phyloP scores from a whole-genome alignment of 2,329 filamentous ascomycete genomes.

The Onygenales sp. region DNA sequence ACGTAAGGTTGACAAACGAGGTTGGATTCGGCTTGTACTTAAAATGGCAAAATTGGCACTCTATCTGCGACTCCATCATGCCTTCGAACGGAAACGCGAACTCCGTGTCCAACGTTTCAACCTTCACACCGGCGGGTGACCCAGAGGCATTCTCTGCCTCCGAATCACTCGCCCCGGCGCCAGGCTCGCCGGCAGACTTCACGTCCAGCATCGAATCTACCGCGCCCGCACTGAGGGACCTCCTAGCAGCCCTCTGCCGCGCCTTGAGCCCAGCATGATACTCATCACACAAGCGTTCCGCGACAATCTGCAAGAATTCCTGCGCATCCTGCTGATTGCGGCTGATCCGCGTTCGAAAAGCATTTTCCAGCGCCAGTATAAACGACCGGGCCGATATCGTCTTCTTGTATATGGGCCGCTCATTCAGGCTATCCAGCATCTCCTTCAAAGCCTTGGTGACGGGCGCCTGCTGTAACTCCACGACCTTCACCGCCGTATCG shows the following conservation, averaged over 20 bases:
- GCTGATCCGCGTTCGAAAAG: conserved; percentile 84
- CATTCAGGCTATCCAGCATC: conserved; percentile 84
- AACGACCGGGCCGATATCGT: conserved; percentile 83
- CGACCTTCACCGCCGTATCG: conserved; percentile 38
- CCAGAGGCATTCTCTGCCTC: conserved; percentile 20
- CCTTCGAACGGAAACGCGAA: conserved; percentile 78
- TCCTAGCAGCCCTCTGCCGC: conserved; percentile 35
- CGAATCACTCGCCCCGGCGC: conserved; percentile 23
- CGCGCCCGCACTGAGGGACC: neutral
- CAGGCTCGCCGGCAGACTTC: conserved; percentile 9
- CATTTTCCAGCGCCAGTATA: conserved; percentile 69
- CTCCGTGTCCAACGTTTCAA: conserved; percentile 30
- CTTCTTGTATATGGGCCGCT: conserved; percentile 87
- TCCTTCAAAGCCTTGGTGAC: conserved; percentile 85
- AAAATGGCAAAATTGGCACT: conserved; percentile 84
- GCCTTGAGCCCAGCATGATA: conserved; percentile 78
- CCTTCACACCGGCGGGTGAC: conserved; percentile 17
- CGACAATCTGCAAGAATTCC: conserved; percentile 89
- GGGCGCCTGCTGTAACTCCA: conserved; percentile 64
- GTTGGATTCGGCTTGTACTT: conserved; percentile 75
- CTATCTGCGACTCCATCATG: conserved; percentile 84
- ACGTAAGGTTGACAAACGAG: conserved; percentile 81
- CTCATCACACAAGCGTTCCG: conserved; percentile 86
- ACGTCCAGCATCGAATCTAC: neutral
- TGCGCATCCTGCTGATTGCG: conserved; percentile 95